These are phyloP conservation scores for Daldinia childiae DNA, from an alignment of 495 filamentous ascomycete species.

Conservation along the genomic window DNA sequence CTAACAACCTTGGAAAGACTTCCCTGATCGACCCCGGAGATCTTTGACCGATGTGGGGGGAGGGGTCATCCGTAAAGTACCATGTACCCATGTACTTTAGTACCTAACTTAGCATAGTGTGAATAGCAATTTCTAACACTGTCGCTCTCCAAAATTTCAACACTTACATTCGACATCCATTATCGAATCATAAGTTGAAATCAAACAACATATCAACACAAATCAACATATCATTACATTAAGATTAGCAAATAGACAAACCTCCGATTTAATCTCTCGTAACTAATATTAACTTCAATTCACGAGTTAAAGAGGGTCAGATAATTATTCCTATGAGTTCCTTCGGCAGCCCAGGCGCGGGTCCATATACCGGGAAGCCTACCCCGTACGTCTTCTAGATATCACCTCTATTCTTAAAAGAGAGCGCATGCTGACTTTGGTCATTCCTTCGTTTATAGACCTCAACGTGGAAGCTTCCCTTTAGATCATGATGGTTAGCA, in stretches of 20 bases:
- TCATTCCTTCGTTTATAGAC: slow-evolving; percentile 63
- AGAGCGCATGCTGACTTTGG: slow-evolving; percentile 12
- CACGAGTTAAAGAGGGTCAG: neutral
- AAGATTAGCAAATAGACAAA: slow-evolving; percentile 1
- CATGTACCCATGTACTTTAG: neutral
- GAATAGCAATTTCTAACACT: slow-evolving; percentile 7
- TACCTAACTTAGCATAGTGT: slow-evolving; percentile 5
- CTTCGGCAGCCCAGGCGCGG: slow-evolving; percentile 82
- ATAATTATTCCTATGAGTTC: slow-evolving; percentile 56
- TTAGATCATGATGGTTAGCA: slow-evolving; percentile 89
- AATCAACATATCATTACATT: slow-evolving; percentile 4
- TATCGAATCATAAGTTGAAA: slow-evolving; percentile 9
- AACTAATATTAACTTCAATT: neutral
- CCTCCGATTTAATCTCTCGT: slow-evolving; percentile 1
- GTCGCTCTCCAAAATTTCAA: slow-evolving; percentile 25
- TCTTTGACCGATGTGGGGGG: slow-evolving; percentile 30
- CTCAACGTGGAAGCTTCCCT: slow-evolving; percentile 94
- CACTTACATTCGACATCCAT: neutral
- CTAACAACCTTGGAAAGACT: neutral
- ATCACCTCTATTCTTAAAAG: slow-evolving; percentile 1
- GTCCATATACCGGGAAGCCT: slow-evolving; percentile 74
- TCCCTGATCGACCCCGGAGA: slow-evolving; percentile 14
- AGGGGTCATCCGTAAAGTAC: slow-evolving; percentile 19
- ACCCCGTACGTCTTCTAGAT: slow-evolving; percentile 68
- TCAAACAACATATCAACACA: slow-evolving; percentile 9